phyloP scores from a whole-genome alignment of 306 rosid genomes.

The Fragaria ananassa region DNA sequence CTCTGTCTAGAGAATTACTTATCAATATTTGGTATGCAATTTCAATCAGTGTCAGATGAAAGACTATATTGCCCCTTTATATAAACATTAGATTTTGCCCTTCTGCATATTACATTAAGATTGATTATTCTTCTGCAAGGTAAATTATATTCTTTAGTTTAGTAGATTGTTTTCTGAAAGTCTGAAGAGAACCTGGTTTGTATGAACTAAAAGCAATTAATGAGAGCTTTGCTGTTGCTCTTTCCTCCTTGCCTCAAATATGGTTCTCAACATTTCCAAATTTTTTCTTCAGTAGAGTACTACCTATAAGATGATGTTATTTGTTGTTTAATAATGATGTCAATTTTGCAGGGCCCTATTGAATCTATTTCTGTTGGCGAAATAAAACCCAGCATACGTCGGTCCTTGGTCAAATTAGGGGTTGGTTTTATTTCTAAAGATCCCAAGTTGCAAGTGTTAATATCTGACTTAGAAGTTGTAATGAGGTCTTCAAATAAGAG shows the following conservation, averaged over 20 bases:
- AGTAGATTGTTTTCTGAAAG: background rate
- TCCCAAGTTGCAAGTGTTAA: conserved; percentile 90
- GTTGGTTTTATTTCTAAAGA: conserved; percentile 86
- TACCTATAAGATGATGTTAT: conserved; percentile 20
- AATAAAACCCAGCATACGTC: conserved; percentile 88
- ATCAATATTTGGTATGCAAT: background rate
- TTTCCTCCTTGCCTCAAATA: background rate
- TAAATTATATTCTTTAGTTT: too few species aligned
- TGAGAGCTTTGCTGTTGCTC: background rate
- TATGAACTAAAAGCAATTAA: background rate
- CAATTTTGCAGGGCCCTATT: conserved; percentile 70
- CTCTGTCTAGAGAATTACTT: background rate
- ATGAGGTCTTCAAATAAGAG: conserved; percentile 78
- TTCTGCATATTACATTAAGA: background rate
- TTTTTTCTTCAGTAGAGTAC: conserved; percentile 22
- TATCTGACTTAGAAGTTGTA: conserved; percentile 86
- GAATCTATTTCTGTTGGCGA: conserved; percentile 95
- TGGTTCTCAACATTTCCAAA: background rate
- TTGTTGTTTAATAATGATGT: conserved; percentile 30
- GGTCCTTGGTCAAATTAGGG: conserved; percentile 82
- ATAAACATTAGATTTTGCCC: background rate
- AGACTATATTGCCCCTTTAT: background rate
- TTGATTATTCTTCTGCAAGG: background rate
- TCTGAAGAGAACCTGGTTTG: background rate
- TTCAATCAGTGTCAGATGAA: background rate